Percentiles rank a stretch among this genome's conserved stretches.
Evolutionary conservation across 2,329 filamentous ascomycete species (phyloP).

Genomic region (Herpotrichia juniperi): DNA sequence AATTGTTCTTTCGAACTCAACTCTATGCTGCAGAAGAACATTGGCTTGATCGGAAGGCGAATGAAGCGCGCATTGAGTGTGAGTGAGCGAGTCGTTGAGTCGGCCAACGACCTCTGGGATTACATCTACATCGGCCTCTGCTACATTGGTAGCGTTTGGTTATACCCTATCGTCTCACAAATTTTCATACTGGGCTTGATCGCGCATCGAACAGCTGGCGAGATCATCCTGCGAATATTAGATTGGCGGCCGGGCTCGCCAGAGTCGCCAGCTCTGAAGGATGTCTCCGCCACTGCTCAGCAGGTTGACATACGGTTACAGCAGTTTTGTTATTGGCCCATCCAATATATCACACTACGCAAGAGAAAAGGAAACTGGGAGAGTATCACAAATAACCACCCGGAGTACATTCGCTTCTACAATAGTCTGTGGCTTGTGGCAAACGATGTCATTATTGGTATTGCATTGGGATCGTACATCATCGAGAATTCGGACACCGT

Average conservation of each 20-base stretch:
- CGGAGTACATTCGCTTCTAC: constrained; percentile 98
- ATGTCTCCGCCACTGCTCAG: constrained; percentile 94
- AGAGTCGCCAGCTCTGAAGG: constrained; percentile 84
- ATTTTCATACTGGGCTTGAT: constrained; percentile 80
- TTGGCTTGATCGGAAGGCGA: constrained; percentile 80
- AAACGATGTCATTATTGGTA: constrained; percentile 98
- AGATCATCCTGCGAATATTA: constrained; percentile 76
- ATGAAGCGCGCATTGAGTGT: constrained; percentile 88
- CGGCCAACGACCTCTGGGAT: constrained; percentile 84
- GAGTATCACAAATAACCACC: constrained; percentile 92
- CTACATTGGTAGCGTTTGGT: constrained; percentile 73
- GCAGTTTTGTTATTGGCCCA: constrained; percentile 99
- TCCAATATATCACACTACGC: constrained; percentile 92
- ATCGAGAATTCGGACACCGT: constrained; percentile 92
- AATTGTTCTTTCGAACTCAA: constrained; percentile 96
- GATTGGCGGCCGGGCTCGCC: constrained; percentile 80
- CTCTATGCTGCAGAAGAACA: constrained; percentile 84
- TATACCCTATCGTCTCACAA: constrained; percentile 75
- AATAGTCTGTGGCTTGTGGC: constrained; percentile 98
- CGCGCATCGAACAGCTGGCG: constrained; percentile 78
- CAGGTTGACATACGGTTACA: constrained; percentile 96
- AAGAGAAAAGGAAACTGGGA: constrained; percentile 91
- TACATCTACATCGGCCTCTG: constrained; percentile 72
- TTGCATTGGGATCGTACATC: constrained; percentile 94
- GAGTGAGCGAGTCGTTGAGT: constrained; percentile 91